Evolutionary conservation across 768 basidiomycete species (phyloP), one percentile per base, ranked within the genome.

Genomic region (Grammothele lineata): DNA sequence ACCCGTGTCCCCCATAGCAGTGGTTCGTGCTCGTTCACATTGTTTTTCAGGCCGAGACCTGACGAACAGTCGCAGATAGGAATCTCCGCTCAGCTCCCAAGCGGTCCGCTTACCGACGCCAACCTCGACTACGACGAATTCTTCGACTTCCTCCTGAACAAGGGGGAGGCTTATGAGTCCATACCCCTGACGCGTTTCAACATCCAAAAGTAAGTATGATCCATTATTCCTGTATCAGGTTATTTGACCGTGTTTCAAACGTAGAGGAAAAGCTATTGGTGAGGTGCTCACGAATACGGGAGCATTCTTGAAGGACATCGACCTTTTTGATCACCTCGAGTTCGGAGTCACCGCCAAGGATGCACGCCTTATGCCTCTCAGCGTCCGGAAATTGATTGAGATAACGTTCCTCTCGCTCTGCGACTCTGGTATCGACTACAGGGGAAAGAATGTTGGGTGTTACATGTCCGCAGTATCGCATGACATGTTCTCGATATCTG

Each of bases 351-450:
- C 64, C 15, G 42, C 53, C 11, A 66, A 63, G 45, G 71, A 72
- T 49, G 69, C 68, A 0, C 46, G 50, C 9, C 47, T 59, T 15
- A 68, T 72, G 66, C 56, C 66, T 1, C 52, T 64, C 22, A 57
- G 55, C 19, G 65, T 67, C 4, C 55, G 70, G 23, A 68, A 66
- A 45, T 62, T 71, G 3, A 47, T 73, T 15, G 71, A 73, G 43
- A 54, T 62, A 21, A 55, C 64, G 4, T 74, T 74, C 57, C 55
- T 69, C 24, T 71, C 72, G 1, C 63, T 77, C 11, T 63, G 69
- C 42, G 75, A 77, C 51, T 73, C 75, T 1, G 75, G 75, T 6
- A 70, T 77, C 30, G 66, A 75, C 50, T 75, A 69, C 45, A 64
- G 75, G 37, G 64, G 62, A 11, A 63, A 62, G 25, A 69, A 68